Evolutionary conservation across 2,329 filamentous ascomycete species (phyloP), one percentile per base, ranked within the genome.

Genomic region (Ceratocystis eucalypticola): DNA sequence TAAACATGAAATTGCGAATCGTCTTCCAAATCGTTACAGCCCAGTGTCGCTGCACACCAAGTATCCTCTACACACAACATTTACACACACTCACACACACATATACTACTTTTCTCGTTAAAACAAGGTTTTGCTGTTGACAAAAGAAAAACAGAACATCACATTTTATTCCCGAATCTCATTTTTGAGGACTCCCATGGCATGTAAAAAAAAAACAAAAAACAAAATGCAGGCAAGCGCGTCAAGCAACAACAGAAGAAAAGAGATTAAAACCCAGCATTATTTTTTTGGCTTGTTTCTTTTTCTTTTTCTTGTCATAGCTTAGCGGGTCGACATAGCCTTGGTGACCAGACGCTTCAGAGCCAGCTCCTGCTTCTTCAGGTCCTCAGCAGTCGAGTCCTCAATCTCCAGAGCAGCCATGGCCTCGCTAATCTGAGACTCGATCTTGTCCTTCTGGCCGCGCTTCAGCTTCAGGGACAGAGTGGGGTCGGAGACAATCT

Each of bases 331-430:
- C 71, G 90, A 87, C 90, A 96, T 96, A 74, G 89, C 92, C 88
- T 97, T 99, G 80, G 94, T 99, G 74, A 99, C 92, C 72, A 96
- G 85, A 75, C 94, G 85, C 91, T 97, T 99, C 71, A 99, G 85
- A 69, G 91, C 91, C 71, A 99, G 83, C 84, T 99, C 94, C 88
- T 96, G 96, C 91, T 97, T 97, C 90, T 96, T 97, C 73, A 99
- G 83, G 76, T 99, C 94, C 73, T 99, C 95, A 69, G 91, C 89
- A 70, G 81, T 80, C 67, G 90, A 89, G 72, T 99, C 95, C 79
- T 93, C 89, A 75, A 99, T 82, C 86, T 99, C 94, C 70, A 99
- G 89, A 80, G 95, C 88, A 71, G 86, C 89, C 94, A 99, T 97
- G 73, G 94, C 94, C 74, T 99, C 94, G 78, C 88, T 93, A 73